Evolutionary conservation across 139 green algal species (phyloP).

Genomic region (Raphidocelis subcapitata): DNA sequence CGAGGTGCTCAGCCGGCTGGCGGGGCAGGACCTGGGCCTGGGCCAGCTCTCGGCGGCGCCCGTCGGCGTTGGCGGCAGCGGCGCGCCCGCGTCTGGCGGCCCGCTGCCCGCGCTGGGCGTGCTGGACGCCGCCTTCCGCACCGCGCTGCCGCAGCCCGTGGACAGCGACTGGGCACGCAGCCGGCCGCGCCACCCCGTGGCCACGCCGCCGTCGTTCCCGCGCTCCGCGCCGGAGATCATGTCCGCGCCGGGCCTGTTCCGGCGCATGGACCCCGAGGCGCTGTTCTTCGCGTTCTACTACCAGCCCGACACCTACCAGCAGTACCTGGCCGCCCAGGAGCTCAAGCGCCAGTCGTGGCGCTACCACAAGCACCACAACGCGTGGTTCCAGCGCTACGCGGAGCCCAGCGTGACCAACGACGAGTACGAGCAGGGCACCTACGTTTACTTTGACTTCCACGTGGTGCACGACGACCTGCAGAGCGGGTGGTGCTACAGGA

Average conservation of each 20-base stretch:
- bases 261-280: constrained; percentile 91
- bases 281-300: constrained; percentile 99
- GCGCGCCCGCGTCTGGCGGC: neutral
- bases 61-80: neutral
- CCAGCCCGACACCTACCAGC: constrained; percentile 84
- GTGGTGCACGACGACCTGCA: constrained; percentile 73
- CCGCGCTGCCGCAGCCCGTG: constrained; percentile 65
- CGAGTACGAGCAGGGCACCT: constrained; percentile 87
- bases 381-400: constrained; percentile 87
- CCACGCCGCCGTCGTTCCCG: constrained; percentile 72
- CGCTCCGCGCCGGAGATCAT: constrained; percentile 58
- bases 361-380: constrained; percentile 93
- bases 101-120: constrained; percentile 1
- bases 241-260: constrained; percentile 85
- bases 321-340: constrained; percentile 91
- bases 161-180: constrained; percentile 63
- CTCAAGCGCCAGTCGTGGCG: constrained; percentile 94
- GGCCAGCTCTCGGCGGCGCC: neutral
- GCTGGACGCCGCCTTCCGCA: constrained; percentile 35
- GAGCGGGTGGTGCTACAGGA: constrained; percentile 84
- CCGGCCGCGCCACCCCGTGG: constrained; percentile 43
- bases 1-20: constrained; percentile 12
- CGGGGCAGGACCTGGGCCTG: constrained; percentile 13
- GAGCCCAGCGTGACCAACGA: constrained; percentile 88
- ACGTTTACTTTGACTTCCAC: constrained; percentile 93